phyloP scores from a whole-genome alignment of 2,329 filamentous ascomycete genomes.

The Talaromyces piceae region DNA sequence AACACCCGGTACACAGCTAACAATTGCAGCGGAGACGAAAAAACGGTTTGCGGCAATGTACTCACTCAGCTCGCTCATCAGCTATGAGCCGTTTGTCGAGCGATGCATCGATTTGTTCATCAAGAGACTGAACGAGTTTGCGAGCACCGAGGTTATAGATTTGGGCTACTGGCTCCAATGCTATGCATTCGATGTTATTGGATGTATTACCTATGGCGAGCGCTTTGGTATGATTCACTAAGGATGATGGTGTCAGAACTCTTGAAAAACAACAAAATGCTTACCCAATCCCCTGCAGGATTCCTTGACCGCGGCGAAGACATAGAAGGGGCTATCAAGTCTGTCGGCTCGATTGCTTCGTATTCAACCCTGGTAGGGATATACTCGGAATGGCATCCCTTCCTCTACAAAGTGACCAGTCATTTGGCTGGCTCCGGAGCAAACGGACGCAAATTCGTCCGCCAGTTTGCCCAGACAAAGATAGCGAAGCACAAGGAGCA shows the following conservation, averaged over 20 bases:
- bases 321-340: constrained; percentile 35
- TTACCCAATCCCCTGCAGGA: constrained; percentile 34
- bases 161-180: constrained; percentile 31
- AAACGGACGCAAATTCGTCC: constrained; percentile 25
- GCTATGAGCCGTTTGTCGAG: constrained; percentile 45
- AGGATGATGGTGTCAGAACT: neutral
- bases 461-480: constrained; percentile 25
- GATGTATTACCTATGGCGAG: constrained; percentile 40
- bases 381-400: constrained; percentile 34
- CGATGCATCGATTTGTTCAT: constrained; percentile 39
- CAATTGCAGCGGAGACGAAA: constrained; percentile 22
- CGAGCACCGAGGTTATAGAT: constrained; percentile 27
- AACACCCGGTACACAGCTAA: neutral
- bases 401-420: constrained; percentile 25
- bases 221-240: constrained; percentile 17
- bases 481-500: constrained; percentile 21
- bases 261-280: neutral
- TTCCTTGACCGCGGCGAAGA: constrained; percentile 44
- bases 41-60: constrained; percentile 41
- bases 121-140: constrained; percentile 32
- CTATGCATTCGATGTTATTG: constrained; percentile 40
- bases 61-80: constrained; percentile 42
- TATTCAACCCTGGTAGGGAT: constrained; percentile 39
- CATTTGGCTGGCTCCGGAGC: constrained; percentile 25
- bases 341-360: constrained; percentile 26